A percentile compares a stretch with the other conserved stretches of the same genome.
phyloP scores from a whole-genome alignment of 495 filamentous ascomycete species.

The Astrothelium subdiscretum region DNA sequence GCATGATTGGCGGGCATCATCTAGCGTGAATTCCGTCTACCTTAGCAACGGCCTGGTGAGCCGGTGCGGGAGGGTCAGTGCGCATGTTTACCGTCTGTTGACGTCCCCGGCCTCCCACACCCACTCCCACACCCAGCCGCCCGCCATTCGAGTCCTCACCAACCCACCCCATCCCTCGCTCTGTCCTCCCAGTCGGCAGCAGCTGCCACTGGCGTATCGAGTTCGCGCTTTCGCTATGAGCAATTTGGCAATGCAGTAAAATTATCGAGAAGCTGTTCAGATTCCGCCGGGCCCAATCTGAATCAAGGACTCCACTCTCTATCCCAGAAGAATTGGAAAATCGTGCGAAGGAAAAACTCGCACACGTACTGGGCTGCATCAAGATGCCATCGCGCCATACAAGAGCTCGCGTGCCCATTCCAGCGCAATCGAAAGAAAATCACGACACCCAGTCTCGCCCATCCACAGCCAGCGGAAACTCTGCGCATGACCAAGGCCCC shows the following conservation, averaged over 20 bases:
- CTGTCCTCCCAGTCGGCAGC: not conserved
- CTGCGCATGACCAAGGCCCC: conserved; percentile 2
- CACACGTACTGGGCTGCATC: not conserved
- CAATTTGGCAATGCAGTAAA: not conserved
- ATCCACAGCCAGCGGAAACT: conserved; percentile 32
- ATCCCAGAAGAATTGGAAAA: too few species aligned
- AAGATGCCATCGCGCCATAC: not conserved
- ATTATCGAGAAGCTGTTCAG: too few species aligned
- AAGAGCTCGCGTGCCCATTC: not conserved
- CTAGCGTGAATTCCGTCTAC: not conserved
- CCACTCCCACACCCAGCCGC: not conserved
- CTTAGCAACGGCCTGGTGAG: not conserved
- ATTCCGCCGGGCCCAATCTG: too few species aligned
- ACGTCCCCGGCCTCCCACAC: conserved; percentile 1
- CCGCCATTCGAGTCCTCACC: not conserved
- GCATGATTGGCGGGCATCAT: not conserved
- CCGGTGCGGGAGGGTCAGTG: not conserved
- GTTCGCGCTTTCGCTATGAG: not conserved
- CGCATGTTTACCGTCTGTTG: conserved; percentile 2
- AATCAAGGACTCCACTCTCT: too few species aligned
- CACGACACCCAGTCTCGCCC: conserved; percentile 66
- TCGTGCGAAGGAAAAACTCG: not conserved
- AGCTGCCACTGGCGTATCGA: not conserved
- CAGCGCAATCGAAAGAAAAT: conserved; percentile 14
- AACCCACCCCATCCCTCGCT: not conserved